Evolutionary conservation across 805 yeast genomes (phyloP).

Genomic region (Zygosaccharomyces rouxii): DNA sequence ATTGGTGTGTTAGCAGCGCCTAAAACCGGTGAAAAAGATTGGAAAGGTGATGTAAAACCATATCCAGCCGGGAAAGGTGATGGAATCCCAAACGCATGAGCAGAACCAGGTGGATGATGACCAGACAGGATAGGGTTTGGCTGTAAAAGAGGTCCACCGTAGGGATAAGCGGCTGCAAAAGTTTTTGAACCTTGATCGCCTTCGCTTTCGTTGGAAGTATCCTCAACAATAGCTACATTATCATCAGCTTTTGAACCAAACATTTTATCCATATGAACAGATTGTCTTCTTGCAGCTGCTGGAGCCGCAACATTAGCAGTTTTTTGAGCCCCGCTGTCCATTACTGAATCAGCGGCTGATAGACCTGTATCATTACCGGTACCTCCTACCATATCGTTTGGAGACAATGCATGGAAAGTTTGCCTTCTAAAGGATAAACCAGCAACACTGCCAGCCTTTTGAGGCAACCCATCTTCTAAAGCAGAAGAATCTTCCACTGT

Average conservation of each 20-base stretch:
- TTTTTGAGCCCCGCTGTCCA: conserved; percentile 1
- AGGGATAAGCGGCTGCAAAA: conserved; percentile 34
- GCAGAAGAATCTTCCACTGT: conserved; percentile 14
- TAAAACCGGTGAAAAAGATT: conserved; percentile 32
- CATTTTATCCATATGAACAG: conserved; percentile 27
- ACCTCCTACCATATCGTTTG: conserved; percentile 18
- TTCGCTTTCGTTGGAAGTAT: neutral
- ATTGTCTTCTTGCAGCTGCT: conserved; percentile 25
- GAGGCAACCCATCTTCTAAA: conserved; percentile 11
- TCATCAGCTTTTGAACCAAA: conserved; percentile 17
- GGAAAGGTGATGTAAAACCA: conserved; percentile 34
- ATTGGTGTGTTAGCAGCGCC: conserved; percentile 27
- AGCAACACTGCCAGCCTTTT: conserved; percentile 15
- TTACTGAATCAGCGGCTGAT: conserved; percentile 4
- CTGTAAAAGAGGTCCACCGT: conserved; percentile 32
- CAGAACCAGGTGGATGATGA: conserved; percentile 21
- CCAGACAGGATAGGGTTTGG: conserved; percentile 30
- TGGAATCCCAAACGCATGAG: conserved; percentile 26
- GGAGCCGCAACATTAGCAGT: conserved; percentile 4
- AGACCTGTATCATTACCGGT: conserved; percentile 7
- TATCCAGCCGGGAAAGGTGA: conserved; percentile 34
- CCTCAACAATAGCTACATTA: neutral
- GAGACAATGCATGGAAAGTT: conserved; percentile 32
- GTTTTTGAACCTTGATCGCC: conserved; percentile 20
- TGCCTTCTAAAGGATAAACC: conserved; percentile 31